Evolutionary conservation across 169 alveolate species (phyloP), one percentile per base, ranked within the genome.

Genomic region (Plasmodium vinckei): DNA sequence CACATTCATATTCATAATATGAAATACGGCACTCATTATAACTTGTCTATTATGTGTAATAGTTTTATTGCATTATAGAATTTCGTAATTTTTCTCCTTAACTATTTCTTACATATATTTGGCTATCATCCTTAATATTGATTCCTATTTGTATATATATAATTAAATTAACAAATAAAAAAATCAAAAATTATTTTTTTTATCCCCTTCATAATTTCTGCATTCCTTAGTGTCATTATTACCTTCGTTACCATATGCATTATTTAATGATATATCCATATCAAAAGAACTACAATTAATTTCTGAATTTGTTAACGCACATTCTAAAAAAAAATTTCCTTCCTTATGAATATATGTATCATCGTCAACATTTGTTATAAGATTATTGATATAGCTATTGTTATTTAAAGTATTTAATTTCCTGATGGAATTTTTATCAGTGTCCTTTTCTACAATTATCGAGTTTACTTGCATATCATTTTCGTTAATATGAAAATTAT

Each of bases 311-410:
- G 90, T 57, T 15, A 82, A 47, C 46, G 70, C 72, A 19, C 90
- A 82, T 61, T 82, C 72, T 25, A 82, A 63, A 49, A 82, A 82
- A 70, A 82, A 82, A 44, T 82, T 82, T 5, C 90, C 82, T 61
- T 82, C 84, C 42, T 68, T 65, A 67, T 82, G 90, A 15, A 67
- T 54, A 53, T 54, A 82, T 25, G 90, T 65, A 25, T 82, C 90
- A 56, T 82, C 90, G 17, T 82, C 90, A 47, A 82, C 90, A 67
- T 82, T 54, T 27, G 90, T 82, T 53, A 82, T 82, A 51, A 82
- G 71, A 56, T 82, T 82, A 67, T 82, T 82, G 39, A 82, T 82
- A 53, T 82, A 82, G 47, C 90, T 82, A 46, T 82, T 82, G 42
- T 82, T 67, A 70, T 82, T 82, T 44, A 82, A 61, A 25, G 90